Evolutionary conservation across 108 stramenopile genomes (phyloP).

Genomic region (Seminavis robusta): DNA sequence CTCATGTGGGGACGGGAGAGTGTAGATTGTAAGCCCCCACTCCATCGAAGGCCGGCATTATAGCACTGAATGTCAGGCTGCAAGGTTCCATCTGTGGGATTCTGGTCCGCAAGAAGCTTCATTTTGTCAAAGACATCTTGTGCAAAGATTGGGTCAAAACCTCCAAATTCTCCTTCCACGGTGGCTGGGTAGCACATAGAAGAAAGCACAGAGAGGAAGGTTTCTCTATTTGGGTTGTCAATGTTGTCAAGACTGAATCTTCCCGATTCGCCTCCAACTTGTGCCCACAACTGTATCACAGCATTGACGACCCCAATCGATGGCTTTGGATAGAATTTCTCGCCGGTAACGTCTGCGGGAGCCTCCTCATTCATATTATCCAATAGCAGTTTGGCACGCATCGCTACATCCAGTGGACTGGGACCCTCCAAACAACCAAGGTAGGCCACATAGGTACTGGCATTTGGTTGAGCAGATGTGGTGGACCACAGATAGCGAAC

Average conservation of each 20-base stretch:
- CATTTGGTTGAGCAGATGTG: conserved; percentile 28
- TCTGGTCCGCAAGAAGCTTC: conserved; percentile 19
- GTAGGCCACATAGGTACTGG: conserved; percentile 57
- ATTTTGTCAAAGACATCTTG: conserved; percentile 40
- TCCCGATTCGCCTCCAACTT: conserved; percentile 24
- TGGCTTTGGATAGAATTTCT: conserved; percentile 44
- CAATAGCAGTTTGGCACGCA: conserved; percentile 40
- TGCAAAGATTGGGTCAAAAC: conserved; percentile 48
- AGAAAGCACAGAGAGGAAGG: conserved; percentile 37
- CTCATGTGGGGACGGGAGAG: conserved; percentile 20
- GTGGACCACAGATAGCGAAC: conserved; percentile 32
- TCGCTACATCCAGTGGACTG: conserved; percentile 22
- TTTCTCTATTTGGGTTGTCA: conserved; percentile 33
- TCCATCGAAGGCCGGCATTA: conserved; percentile 66
- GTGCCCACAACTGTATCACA: conserved; percentile 54
- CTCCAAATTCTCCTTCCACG: neutral
- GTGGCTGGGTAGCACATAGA: conserved; percentile 22
- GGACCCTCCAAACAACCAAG: conserved; percentile 50
- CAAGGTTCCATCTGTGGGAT: conserved; percentile 12
- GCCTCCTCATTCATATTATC: conserved; percentile 37
- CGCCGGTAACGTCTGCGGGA: conserved; percentile 14
- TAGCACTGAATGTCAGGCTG: conserved; percentile 42
- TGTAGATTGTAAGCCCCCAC: conserved; percentile 11
- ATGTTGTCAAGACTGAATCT: conserved; percentile 23
- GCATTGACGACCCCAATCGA: conserved; percentile 47